Evolutionary conservation across 2,329 filamentous ascomycete species (phyloP).

Genomic region (Onygena corvina): DNA sequence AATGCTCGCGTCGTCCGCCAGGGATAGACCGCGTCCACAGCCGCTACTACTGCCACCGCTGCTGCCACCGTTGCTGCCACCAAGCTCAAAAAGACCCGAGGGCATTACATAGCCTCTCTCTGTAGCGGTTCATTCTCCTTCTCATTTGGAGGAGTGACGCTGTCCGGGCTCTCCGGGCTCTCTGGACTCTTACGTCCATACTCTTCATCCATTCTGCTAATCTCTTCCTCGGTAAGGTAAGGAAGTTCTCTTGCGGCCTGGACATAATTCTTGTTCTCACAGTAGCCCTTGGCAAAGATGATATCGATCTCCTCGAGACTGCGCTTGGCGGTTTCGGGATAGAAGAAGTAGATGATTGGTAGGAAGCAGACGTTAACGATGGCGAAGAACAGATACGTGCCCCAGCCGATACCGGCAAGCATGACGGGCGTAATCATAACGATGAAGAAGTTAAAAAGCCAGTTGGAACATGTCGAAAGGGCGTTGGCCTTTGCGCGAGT

Average conservation of each 20-base stretch:
- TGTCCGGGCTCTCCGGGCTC: neutral
- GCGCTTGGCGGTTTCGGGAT: conserved; percentile 42
- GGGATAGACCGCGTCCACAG: conserved; percentile 1
- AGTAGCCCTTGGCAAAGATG: conserved; percentile 22
- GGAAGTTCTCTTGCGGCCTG: conserved; percentile 7
- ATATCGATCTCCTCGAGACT: conserved; percentile 27
- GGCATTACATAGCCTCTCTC: neutral
- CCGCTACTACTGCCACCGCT: no score
- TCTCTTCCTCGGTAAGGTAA: conserved; percentile 6
- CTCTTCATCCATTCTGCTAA: conserved; percentile 1
- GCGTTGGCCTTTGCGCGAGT: conserved; percentile 16
- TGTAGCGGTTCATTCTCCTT: neutral
- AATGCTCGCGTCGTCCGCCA: neutral
- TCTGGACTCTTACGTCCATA: neutral
- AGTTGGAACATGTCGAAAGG: conserved; percentile 20
- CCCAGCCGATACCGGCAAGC: conserved; percentile 21
- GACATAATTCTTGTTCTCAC: conserved; percentile 7
- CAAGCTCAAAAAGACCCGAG: neutral
- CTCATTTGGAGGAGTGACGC: neutral
- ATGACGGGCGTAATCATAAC: conserved; percentile 19
- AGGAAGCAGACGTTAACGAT: conserved; percentile 30
- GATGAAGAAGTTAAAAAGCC: conserved; percentile 21
- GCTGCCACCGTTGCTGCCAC: neutral
- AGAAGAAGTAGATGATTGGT: conserved; percentile 35
- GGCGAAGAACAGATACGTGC: conserved; percentile 33